Evolutionary conservation across 2,329 filamentous ascomycete species (phyloP).

Genomic region (Periconia sp.): DNA sequence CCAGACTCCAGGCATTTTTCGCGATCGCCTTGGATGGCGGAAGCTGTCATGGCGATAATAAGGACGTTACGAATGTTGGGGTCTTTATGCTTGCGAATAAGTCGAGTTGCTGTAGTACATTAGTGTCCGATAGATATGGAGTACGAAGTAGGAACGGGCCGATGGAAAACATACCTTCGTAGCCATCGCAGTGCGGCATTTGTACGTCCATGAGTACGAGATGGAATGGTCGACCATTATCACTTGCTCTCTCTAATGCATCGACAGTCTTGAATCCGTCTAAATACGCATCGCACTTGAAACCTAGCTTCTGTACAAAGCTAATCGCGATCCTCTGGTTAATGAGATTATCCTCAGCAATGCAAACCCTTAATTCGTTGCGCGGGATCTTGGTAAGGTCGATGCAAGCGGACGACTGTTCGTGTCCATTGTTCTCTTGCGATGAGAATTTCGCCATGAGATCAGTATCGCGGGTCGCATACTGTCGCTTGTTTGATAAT

Average conservation of each 20-base stretch:
- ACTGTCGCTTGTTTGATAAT: constrained; percentile 51
- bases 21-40: constrained; percentile 89
- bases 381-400: constrained; percentile 73
- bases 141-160: background rate
- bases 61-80: constrained; percentile 80
- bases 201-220: constrained; percentile 95
- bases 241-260: constrained; percentile 75
- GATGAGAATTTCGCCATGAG: constrained; percentile 64
- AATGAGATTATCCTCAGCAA: constrained; percentile 94
- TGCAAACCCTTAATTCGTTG: constrained; percentile 83
- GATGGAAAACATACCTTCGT: constrained; percentile 59
- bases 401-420: constrained; percentile 44
- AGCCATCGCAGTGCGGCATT: constrained; percentile 93
- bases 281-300: constrained; percentile 85
- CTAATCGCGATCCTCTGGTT: constrained; percentile 94
- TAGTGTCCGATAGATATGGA: constrained; percentile 11
- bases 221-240: constrained; percentile 79
- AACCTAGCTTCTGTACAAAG: constrained; percentile 85
- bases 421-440: constrained; percentile 52
- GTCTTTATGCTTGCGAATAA: constrained; percentile 77
- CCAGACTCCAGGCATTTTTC: constrained; percentile 95
- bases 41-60: constrained; percentile 98
- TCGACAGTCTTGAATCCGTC: constrained; percentile 90
- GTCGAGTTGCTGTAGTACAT: constrained; percentile 68
- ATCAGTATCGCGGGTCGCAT: constrained; percentile 53